phyloP scores from a whole-genome alignment of 2,329 filamentous ascomycete species.

The Mariannaea elegans region DNA sequence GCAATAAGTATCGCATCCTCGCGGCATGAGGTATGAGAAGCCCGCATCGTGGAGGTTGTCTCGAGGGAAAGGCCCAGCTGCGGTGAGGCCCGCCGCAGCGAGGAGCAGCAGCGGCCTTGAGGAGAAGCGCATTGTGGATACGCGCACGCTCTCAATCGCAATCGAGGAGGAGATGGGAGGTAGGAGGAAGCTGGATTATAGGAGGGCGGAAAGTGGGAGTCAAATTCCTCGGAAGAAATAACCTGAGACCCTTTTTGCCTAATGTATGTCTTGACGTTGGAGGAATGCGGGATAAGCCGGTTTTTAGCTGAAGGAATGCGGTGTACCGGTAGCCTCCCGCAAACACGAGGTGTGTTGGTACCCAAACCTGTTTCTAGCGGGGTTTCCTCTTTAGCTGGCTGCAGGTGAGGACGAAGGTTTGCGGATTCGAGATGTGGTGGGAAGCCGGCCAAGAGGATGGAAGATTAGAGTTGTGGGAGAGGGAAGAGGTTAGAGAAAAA shows the following conservation, averaged over 20 bases:
- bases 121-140: constrained; percentile 36
- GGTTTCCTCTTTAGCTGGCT: neutral
- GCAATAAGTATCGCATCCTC: constrained; percentile 62
- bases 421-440: neutral
- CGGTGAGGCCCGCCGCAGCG: constrained; percentile 43
- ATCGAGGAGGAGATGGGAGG: neutral
- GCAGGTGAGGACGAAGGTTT: neutral
- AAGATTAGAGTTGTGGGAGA: constrained; percentile 1
- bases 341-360: constrained; percentile 19
- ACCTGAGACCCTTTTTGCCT: neutral
- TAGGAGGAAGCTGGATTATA: neutral
- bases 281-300: constrained; percentile 33
- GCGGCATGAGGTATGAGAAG: constrained; percentile 59
- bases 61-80: constrained; percentile 60
- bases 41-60: constrained; percentile 59
- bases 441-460: neutral
- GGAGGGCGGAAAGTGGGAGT: neutral
- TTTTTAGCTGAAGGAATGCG: constrained; percentile 13
- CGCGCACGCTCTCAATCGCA: constrained; percentile 6
- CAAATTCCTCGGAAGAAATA: neutral
- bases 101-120: constrained; percentile 50
- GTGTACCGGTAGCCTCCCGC: constrained; percentile 1
- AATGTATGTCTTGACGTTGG: neutral
- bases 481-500: neutral
- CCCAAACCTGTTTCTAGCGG: constrained; percentile 20